Evolutionary conservation across 192 early-diverging fungal species (phyloP).

Genomic region (Coemansia sp.): DNA sequence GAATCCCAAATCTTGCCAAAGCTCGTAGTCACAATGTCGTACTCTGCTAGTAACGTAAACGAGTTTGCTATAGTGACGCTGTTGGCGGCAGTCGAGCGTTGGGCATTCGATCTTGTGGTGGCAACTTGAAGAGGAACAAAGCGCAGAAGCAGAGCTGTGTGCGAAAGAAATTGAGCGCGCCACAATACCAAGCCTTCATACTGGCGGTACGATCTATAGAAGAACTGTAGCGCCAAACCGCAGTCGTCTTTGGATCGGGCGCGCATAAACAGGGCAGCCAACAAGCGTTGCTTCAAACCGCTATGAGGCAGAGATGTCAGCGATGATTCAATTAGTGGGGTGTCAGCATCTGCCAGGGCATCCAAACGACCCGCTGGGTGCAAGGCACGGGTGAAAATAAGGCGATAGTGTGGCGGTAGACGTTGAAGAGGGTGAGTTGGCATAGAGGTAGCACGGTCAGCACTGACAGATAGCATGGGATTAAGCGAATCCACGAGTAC

Average conservation of each 20-base stretch:
- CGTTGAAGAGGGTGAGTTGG: slow-evolving; percentile 30
- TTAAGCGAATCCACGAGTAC: slow-evolving; percentile 11
- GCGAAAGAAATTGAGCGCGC: slow-evolving; percentile 45
- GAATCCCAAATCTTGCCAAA: slow-evolving; percentile 47
- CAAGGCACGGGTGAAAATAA: slow-evolving; percentile 39
- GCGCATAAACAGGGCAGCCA: slow-evolving; percentile 39
- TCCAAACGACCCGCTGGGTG: slow-evolving; percentile 31
- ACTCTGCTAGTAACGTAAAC: slow-evolving; percentile 45
- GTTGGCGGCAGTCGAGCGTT: slow-evolving; percentile 18
- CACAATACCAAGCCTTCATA: slow-evolving; percentile 51
- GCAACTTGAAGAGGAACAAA: slow-evolving; percentile 52
- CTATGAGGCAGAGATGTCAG: slow-evolving; percentile 38
- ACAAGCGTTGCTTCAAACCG: slow-evolving; percentile 45
- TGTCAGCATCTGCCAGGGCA: slow-evolving; percentile 27
- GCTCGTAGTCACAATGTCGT: slow-evolving; percentile 23
- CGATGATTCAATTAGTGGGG: slow-evolving; percentile 32
- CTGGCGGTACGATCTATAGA: slow-evolving; percentile 46
- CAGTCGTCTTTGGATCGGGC: slow-evolving; percentile 13
- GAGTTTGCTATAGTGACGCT: slow-evolving; percentile 31
- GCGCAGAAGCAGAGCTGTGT: slow-evolving; percentile 28
- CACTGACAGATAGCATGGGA: slow-evolving; percentile 11
- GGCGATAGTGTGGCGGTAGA: slow-evolving; percentile 41
- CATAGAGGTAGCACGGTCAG: slow-evolving; percentile 12
- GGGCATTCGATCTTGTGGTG: slow-evolving; percentile 31
- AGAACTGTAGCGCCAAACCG: slow-evolving; percentile 27